Conservation (phyloP, 108 stramenopile genomes). For the Poteriospumella lacustris region DNA sequence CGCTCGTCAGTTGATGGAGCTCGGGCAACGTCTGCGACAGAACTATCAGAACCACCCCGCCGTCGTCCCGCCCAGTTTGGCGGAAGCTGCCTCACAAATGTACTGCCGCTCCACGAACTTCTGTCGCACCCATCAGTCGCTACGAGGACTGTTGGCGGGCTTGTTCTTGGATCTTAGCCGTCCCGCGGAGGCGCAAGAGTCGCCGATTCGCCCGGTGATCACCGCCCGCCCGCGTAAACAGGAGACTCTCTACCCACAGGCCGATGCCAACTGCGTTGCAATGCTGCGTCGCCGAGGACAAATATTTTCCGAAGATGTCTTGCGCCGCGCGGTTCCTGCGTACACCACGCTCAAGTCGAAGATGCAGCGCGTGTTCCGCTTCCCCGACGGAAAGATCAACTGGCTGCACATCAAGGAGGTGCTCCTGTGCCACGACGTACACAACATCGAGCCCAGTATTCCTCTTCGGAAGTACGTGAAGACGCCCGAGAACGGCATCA, state of each 20-base stretch:
- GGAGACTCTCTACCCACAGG: slow-evolving; percentile 6
- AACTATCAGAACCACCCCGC: not conserved
- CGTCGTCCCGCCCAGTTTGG: too few relatives aligned
- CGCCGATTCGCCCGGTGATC: too few relatives aligned
- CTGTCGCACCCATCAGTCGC: not conserved
- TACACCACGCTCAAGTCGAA: not conserved
- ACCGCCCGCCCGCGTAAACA: too few relatives aligned
- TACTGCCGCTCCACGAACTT: not conserved
- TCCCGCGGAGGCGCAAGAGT: too few relatives aligned
- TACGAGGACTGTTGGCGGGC: not conserved
- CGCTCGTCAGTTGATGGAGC: not conserved
- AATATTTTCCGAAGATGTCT: not conserved
- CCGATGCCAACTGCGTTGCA: not conserved
- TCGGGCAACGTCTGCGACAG: not conserved
- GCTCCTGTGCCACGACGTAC: not conserved
- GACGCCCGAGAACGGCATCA: too few relatives aligned
- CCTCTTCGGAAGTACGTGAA: not conserved
- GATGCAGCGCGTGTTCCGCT: not conserved
- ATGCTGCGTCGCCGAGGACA: not conserved
- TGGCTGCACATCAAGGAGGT: slow-evolving; percentile 2
- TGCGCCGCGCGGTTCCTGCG: not conserved
- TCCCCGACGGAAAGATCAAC: not conserved
- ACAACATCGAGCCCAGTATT: too few relatives aligned
- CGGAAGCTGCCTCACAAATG: not conserved
- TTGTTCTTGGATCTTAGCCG: too few relatives aligned